Evolutionary conservation across 2,329 filamentous ascomycete genomes (phyloP).

Genomic region (Arthrobotrys sphaeroides): DNA sequence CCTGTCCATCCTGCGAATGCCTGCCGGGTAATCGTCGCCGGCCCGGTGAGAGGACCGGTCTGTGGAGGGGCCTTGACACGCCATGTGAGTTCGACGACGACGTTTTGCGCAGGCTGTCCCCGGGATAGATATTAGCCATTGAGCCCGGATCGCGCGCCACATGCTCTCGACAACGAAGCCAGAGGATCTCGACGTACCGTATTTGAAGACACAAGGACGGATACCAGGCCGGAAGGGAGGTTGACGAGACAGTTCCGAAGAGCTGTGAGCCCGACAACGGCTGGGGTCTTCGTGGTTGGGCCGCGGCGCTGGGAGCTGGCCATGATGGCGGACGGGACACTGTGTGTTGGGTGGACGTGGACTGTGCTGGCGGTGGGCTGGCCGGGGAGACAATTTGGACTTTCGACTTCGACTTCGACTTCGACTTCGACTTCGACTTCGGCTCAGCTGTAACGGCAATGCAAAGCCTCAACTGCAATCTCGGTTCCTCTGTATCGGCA

Average conservation of each 20-base stretch:
- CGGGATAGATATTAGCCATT: conserved; percentile 25
- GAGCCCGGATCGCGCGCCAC: conserved; percentile 23
- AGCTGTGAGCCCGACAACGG: conserved; percentile 84
- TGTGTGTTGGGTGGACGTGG: conserved; percentile 16
- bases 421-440: neutral
- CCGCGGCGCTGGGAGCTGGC: conserved; percentile 48
- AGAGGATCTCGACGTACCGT: conserved; percentile 70
- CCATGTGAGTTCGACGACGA: conserved; percentile 89
- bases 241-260: conserved; percentile 96
- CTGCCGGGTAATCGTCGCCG: conserved; percentile 64
- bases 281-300: conserved; percentile 66
- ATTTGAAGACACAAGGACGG: conserved; percentile 86
- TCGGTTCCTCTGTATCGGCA: conserved; percentile 8
- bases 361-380: neutral
- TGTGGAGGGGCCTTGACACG: conserved; percentile 67
- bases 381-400: neutral
- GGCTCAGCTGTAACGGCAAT: neutral
- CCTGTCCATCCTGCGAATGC: conserved; percentile 96
- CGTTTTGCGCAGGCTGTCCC: conserved; percentile 87
- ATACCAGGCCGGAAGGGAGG: conserved; percentile 83
- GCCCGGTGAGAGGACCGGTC: conserved; percentile 59
- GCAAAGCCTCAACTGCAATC: neutral
- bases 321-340: conserved; percentile 11
- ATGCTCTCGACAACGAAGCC: neutral
- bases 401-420: neutral